Base-by-base conservation (phyloP, 257 asterid species). In the Penstemon barbatus region DNA sequence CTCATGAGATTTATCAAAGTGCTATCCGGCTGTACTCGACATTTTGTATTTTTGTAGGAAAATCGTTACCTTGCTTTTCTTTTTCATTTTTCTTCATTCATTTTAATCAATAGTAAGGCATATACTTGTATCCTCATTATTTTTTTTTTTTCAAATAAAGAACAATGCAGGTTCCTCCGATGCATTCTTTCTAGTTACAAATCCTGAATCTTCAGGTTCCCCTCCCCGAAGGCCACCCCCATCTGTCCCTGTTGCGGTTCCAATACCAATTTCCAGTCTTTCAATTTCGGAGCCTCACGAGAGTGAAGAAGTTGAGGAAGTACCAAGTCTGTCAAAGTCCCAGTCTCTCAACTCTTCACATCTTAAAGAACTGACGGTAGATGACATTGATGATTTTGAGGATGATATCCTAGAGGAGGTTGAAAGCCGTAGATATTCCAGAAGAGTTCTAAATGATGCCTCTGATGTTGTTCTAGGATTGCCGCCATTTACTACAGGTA, bases 171-270 rank as follows among this genome's bases (percentile, higher is more conserved):
- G 96, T 76, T 73, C 88, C 49, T 56, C 84, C 7, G 87, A 78
- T 69, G 99, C 87, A 65, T 93, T 93, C 86, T 93, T 90, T 82
- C 88, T 93, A 75, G 96, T 83, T 49, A 90, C 97, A 4, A 58
- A 80, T 67, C 80, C 91, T n/a, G 87, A 85, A 68, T 60, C 88
- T 67, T 90, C 97, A 48, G 96, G 97, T 72, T 86, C 95, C 60
- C 97, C 99, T 71, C 99, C 99, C 43, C 75, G 87, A 81, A 90
- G 96, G 75, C 61, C 78, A 42, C 99, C 99, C 60, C 99, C 99
- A 5, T 42, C 78, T 2, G 85, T 60, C 57, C 91, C 96, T 61
- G 60, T 54, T 50, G 67, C 75, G 74, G 83, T 80, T 45, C 72
- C 86, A 63, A 63, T 84, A 56, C 80, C 89, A 25, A 87, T 88